Evolutionary conservation across 1,139 yeast species (phyloP).

Genomic region (Pichia sp.): DNA sequence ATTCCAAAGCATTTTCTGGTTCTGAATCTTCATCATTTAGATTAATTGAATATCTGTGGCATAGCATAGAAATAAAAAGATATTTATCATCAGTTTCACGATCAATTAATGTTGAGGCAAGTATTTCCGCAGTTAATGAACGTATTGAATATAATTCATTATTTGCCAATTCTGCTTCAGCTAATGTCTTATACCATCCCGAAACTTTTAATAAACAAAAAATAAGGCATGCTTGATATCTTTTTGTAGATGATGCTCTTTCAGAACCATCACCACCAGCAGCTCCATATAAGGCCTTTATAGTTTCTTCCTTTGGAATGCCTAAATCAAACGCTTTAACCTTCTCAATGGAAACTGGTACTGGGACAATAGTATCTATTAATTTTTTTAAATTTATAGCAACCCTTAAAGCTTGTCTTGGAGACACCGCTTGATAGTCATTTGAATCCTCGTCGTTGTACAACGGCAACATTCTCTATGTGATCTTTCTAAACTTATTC

Average conservation of each 20-base stretch:
- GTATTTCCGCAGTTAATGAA: conserved; percentile 61
- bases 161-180: conserved; percentile 58
- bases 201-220: conserved; percentile 72
- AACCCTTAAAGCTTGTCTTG: conserved; percentile 67
- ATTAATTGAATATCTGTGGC: conserved; percentile 67
- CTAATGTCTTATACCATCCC: conserved; percentile 66
- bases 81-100: conserved; percentile 51
- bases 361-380: conserved; percentile 74
- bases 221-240: conserved; percentile 61
- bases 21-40: conserved; percentile 54
- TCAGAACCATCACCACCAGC: conserved; percentile 76
- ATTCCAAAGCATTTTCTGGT: conserved; percentile 69
- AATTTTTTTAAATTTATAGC: conserved; percentile 67
- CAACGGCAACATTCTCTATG: conserved; percentile 36
- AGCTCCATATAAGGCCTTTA: conserved; percentile 58
- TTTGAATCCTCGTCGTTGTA: conserved; percentile 28
- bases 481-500: too few relatives aligned
- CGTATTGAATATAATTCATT: conserved; percentile 57
- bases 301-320: conserved; percentile 52
- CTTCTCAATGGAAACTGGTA: conserved; percentile 45
- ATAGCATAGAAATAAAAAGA: conserved; percentile 67
- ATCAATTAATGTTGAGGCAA: conserved; percentile 69
- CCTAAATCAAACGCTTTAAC: conserved; percentile 57
- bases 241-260: conserved; percentile 47
- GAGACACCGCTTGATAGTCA: conserved; percentile 41